Evolutionary conservation across 148 eudicot species (phyloP).

Genomic region (Linanthus parryae): DNA sequence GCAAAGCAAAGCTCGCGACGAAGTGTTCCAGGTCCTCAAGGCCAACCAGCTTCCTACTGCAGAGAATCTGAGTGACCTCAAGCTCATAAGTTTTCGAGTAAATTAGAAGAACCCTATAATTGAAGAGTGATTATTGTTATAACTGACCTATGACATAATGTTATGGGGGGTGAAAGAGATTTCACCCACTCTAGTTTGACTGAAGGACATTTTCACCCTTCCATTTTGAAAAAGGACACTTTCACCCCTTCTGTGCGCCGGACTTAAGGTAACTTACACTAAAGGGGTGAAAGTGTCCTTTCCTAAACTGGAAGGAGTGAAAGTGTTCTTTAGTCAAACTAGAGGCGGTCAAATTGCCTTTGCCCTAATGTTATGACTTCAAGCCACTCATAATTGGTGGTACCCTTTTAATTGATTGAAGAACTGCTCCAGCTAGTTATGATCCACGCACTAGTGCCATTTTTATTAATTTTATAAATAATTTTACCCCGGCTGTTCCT

Average conservation of each 20-base stretch:
- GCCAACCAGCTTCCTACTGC: slow-evolving; percentile 28
- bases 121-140: background rate
- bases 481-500: background rate
- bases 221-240: no score
- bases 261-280: no score
- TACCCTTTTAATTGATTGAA: background rate
- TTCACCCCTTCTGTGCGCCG: no score
- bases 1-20: slow-evolving; percentile 64
- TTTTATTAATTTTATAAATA: background rate
- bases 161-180: background rate
- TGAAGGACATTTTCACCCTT: no score
- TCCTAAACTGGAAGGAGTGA: no score
- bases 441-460: background rate
- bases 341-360: no score
- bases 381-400: background rate
- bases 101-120: background rate
- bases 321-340: no score
- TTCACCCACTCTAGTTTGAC: background rate
- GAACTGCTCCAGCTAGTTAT: background rate
- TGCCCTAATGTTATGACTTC: no score
- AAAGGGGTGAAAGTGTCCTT: no score
- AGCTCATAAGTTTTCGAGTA: slow-evolving; percentile 40
- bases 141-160: background rate
- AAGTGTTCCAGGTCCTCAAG: slow-evolving; percentile 40
- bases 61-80: slow-evolving; percentile 43